Conservation (phyloP, 1,284 basidiomycete species). For the Lentinula novae-zelandiae region DNA sequence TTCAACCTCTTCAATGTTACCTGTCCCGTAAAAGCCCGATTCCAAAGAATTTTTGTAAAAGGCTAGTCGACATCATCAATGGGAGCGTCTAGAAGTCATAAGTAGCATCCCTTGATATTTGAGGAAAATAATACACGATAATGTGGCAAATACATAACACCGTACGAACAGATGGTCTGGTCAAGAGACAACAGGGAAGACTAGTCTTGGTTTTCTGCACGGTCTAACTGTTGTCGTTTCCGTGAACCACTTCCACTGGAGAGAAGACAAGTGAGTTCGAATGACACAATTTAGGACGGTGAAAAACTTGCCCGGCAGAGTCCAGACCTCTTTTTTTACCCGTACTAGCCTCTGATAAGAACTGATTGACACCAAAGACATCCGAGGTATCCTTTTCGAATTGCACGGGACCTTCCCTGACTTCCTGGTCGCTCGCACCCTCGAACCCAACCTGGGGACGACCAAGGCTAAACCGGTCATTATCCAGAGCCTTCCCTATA, state of each 20-base stretch:
- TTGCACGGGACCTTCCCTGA: conserved; percentile 92
- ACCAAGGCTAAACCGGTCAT: conserved; percentile 95
- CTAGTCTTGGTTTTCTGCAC: conserved; percentile 54
- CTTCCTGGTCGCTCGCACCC: conserved; percentile 79
- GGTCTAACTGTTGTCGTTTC: conserved; percentile 72
- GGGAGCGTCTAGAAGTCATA: no score
- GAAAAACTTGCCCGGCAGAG: conserved; percentile 59
- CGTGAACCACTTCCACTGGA: conserved; percentile 51
- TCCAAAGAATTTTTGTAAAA: conserved; percentile 22
- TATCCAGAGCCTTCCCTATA: conserved; percentile 83
- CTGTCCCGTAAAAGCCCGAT: conserved; percentile 22
- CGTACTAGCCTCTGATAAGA: conserved; percentile 94
- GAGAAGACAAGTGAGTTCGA: conserved; percentile 16
- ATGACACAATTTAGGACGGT: background rate
- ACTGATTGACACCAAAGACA: conserved; percentile 98
- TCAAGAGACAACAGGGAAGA: background rate
- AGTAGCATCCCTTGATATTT: no score
- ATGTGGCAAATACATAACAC: no score
- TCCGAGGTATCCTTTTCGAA: conserved; percentile 97
- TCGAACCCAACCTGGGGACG: conserved; percentile 85
- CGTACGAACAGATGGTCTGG: no score
- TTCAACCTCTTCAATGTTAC: conserved; percentile 23
- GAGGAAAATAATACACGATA: no score
- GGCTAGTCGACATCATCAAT: background rate
- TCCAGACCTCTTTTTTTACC: conserved; percentile 90